Evolutionary conservation across 495 filamentous ascomycete species (phyloP).

Genomic region (Corynascus novoguineensis): DNA sequence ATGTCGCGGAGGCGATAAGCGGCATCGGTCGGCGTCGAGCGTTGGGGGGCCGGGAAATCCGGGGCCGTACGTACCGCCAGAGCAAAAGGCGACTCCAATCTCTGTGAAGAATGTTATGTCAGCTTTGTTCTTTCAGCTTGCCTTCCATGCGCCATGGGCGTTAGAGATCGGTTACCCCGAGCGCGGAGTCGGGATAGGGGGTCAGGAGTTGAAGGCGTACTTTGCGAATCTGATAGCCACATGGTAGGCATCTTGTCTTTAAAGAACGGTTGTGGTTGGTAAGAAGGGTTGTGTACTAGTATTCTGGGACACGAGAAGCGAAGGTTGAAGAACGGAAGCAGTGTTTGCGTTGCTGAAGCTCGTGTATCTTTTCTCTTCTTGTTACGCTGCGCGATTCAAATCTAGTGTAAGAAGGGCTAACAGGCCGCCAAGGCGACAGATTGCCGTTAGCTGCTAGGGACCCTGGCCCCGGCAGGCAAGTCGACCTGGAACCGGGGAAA

Average conservation of each 20-base stretch:
- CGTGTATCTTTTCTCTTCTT: not conserved
- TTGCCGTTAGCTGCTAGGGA: slow-evolving; percentile 8
- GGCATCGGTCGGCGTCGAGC: not conserved
- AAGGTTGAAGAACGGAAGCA: not conserved
- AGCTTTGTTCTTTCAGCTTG: slow-evolving; percentile 18
- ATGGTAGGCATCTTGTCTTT: slow-evolving; percentile 55
- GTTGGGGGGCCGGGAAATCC: not conserved
- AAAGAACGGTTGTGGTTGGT: not conserved
- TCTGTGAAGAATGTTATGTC: slow-evolving; percentile 50
- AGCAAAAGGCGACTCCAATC: slow-evolving; percentile 92
- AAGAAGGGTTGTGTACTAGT: not conserved
- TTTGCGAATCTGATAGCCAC: slow-evolving; percentile 96
- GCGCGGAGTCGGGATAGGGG: not conserved
- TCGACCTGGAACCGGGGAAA: too few species aligned
- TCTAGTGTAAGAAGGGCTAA: slow-evolving; percentile 1
- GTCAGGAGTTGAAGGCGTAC: slow-evolving; percentile 46
- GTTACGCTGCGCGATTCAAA: slow-evolving; percentile 6
- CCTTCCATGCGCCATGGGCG: not conserved
- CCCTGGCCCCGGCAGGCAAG: slow-evolving; percentile 10
- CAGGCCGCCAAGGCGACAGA: slow-evolving; percentile 5
- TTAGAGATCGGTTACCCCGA: not conserved
- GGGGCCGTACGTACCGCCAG: slow-evolving; percentile 66
- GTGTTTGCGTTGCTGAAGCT: not conserved
- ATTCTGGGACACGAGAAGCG: not conserved
- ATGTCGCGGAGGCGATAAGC: not conserved